These are phyloP conservation scores for Cryptosporidium sp. DNA, from an alignment of 169 alveolate species.

Conservation along the genomic window DNA sequence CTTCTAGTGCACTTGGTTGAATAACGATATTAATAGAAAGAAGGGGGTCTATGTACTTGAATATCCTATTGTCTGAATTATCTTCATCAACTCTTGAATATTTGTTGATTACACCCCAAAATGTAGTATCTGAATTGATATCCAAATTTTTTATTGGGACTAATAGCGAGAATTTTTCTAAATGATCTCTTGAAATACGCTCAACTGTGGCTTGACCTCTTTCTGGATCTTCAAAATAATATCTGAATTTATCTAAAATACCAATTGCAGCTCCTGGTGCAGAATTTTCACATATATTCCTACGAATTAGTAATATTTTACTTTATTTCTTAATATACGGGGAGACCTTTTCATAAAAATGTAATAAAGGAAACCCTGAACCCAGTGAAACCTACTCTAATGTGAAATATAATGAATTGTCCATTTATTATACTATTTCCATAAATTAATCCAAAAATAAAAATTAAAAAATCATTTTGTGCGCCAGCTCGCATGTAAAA, in stretches of 20 bases:
- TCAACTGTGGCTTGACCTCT: slow-evolving; percentile 7
- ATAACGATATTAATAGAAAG: slow-evolving; percentile 2
- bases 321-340: neutral
- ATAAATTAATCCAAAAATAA: neutral
- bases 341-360: neutral
- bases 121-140: neutral
- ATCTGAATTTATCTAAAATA: slow-evolving; percentile 47
- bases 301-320: neutral
- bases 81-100: slow-evolving; percentile 28
- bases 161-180: slow-evolving; percentile 52
- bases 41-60: slow-evolving; percentile 46
- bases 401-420: neutral
- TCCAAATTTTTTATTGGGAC: slow-evolving; percentile 53
- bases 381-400: slow-evolving; percentile 19
- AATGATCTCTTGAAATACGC: slow-evolving; percentile 10
- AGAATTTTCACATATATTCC: slow-evolving; percentile 47
- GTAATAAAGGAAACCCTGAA: neutral
- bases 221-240: slow-evolving; percentile 5
- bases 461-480: neutral
- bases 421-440: slow-evolving; percentile 7
- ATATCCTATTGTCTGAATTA: neutral
- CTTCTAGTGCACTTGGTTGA: slow-evolving; percentile 39
- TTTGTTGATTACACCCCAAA: slow-evolving; percentile 53
- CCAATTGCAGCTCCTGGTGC: slow-evolving; percentile 58
- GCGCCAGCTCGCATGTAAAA: slow-evolving; percentile 1